A percentile compares a stretch with the other conserved stretches of the same genome.
phyloP scores from a whole-genome alignment of 1,284 basidiomycete genomes.

The Volvariella surrecta region DNA sequence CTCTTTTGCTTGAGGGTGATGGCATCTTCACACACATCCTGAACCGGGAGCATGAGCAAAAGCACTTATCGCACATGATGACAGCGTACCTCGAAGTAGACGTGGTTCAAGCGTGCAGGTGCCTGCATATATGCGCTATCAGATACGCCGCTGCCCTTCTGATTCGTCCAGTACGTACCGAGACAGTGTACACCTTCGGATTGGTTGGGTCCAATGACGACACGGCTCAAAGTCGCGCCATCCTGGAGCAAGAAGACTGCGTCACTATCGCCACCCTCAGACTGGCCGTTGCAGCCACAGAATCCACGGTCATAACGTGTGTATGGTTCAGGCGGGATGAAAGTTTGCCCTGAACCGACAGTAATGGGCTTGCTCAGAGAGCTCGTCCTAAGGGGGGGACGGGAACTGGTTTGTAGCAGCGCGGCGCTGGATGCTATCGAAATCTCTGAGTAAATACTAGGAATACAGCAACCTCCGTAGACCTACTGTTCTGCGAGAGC shows the following conservation, averaged over 20 bases:
- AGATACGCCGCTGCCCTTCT: not conserved
- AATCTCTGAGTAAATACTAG: not conserved
- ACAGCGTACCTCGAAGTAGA: constrained; percentile 24
- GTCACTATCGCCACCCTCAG: constrained; percentile 26
- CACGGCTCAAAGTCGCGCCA: constrained; percentile 29
- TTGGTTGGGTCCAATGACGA: constrained; percentile 32
- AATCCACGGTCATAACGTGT: constrained; percentile 27
- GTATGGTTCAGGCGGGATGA: constrained; percentile 24
- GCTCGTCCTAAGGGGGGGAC: constrained; percentile 26
- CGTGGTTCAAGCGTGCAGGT: constrained; percentile 30
- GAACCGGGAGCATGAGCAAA: too few species aligned
- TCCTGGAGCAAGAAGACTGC: constrained; percentile 31
- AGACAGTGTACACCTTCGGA: constrained; percentile 34
- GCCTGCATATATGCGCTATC: constrained; percentile 13
- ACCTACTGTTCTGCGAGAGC: constrained; percentile 12
- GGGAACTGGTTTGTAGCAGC: constrained; percentile 28
- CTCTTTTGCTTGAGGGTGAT: constrained; percentile 30
- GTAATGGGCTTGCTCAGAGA: constrained; percentile 26
- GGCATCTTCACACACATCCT: constrained; percentile 36
- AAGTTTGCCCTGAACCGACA: constrained; percentile 25
- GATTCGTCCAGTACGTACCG: constrained; percentile 15
- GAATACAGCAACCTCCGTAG: not conserved
- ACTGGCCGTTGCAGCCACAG: constrained; percentile 23
- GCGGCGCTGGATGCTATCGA: constrained; percentile 19
- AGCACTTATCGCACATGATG: too few species aligned